A percentile compares a stretch with the other conserved stretches of the same genome.
Conservation (phyloP, 2,329 filamentous ascomycete genomes). For the Aspergillus flavus region DNA sequence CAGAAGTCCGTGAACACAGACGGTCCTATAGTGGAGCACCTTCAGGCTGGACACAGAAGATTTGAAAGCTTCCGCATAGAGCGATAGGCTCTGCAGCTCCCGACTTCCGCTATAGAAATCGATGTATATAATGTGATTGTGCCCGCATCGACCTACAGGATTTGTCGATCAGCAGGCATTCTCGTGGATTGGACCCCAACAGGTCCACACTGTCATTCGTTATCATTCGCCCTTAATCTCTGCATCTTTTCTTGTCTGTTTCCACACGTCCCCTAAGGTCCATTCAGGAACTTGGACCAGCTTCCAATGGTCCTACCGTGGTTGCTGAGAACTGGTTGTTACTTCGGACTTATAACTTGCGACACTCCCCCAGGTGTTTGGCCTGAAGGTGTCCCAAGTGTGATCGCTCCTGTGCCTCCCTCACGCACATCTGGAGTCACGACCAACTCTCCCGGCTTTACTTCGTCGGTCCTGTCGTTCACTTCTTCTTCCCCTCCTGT, state of each 20-base stretch:
- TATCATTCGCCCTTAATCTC: constrained; percentile 13
- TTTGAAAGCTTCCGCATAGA: not conserved
- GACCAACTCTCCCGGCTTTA: constrained; percentile 12
- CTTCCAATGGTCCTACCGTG: constrained; percentile 29
- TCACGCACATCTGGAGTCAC: constrained; percentile 14
- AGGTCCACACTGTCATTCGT: constrained; percentile 18
- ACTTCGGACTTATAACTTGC: constrained; percentile 37
- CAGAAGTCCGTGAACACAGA: not conserved
- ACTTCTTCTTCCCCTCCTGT: constrained; percentile 3
- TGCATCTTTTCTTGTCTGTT: constrained; percentile 14
- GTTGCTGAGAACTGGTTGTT: constrained; percentile 29
- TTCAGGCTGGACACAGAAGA: not conserved
- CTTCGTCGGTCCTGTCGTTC: constrained; percentile 12
- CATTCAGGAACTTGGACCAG: constrained; percentile 15
- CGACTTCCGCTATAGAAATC: not conserved
- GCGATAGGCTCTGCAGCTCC: constrained; percentile 6
- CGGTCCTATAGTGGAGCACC: not conserved
- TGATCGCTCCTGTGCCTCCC: constrained; percentile 25
- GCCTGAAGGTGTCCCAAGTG: constrained; percentile 26
- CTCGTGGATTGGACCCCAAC: constrained; percentile 5
- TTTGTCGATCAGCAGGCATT: constrained; percentile 9
- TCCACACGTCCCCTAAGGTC: constrained; percentile 13
- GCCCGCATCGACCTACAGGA: not conserved
- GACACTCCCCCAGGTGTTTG: constrained; percentile 32
- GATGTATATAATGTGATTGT: constrained; percentile 9